Percentiles rank a stretch among this genome's conserved stretches.
Evolutionary conservation across 306 rosid species (phyloP).

Genomic region (Cucurbita argyrosperma): DNA sequence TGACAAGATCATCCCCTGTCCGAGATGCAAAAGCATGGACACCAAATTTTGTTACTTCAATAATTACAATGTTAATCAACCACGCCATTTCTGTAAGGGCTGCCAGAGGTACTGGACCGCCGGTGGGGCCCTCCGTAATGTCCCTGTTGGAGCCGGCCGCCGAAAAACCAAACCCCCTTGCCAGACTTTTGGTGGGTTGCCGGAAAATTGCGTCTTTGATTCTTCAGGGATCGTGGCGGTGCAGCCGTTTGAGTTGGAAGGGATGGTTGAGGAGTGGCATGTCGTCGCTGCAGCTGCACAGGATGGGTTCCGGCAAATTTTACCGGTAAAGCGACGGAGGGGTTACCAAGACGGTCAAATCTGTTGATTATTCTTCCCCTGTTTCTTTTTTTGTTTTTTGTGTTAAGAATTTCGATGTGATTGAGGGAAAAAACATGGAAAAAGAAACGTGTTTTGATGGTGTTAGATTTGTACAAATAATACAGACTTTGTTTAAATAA

Average conservation of each 20-base stretch:
- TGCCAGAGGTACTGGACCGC: slow-evolving; percentile 94
- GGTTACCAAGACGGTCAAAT: slow-evolving; percentile 36
- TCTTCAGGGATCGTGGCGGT: slow-evolving; percentile 17
- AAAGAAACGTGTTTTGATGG: not conserved
- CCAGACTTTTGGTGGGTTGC: slow-evolving; percentile 16
- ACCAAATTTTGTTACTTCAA: slow-evolving; percentile 95
- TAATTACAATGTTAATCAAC: slow-evolving; percentile 87
- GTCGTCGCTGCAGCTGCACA: slow-evolving; percentile 13
- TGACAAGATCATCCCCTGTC: slow-evolving; percentile 69
- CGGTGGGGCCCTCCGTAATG: slow-evolving; percentile 87
- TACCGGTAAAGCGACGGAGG: slow-evolving; percentile 41
- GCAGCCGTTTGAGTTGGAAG: slow-evolving; percentile 34
- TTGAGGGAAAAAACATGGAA: not conserved
- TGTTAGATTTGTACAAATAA: slow-evolving; percentile 5
- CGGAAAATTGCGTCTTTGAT: slow-evolving; percentile 32
- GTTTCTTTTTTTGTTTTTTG: not conserved
- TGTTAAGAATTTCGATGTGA: not conserved
- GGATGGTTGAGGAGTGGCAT: slow-evolving; percentile 42
- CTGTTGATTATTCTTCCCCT: slow-evolving; percentile 6
- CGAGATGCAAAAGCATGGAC: slow-evolving; percentile 89
- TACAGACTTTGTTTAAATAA: not conserved
- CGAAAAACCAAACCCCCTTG: slow-evolving; percentile 51
- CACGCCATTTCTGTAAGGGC: slow-evolving; percentile 78
- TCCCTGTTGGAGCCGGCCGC: slow-evolving; percentile 71
- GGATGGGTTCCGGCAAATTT: slow-evolving; percentile 26